Evolutionary conservation across 805 yeast species (phyloP).

Genomic region (Zygoascus flipseniorum): DNA sequence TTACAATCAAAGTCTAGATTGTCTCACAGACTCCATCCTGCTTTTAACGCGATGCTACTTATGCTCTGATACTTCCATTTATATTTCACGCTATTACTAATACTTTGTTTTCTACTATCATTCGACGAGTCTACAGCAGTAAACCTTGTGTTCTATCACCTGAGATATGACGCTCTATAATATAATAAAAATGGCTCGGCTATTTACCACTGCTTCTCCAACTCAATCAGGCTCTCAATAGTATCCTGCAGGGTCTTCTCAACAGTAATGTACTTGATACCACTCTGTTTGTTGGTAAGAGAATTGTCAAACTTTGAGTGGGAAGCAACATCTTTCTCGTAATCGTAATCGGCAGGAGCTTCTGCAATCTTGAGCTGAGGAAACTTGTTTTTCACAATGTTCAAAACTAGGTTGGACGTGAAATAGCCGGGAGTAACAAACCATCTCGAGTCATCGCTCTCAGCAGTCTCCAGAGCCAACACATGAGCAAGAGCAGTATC

Average conservation of each 20-base stretch:
- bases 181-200: not conserved
- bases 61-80: no score
- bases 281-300: slow-evolving; percentile 6
- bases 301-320: slow-evolving; percentile 5
- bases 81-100: no score
- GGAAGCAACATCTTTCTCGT: not conserved
- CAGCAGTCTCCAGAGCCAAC: slow-evolving; percentile 35
- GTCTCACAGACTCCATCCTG: no score
- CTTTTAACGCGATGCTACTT: no score
- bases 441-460: slow-evolving; percentile 13
- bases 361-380: slow-evolving; percentile 7
- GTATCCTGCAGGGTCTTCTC: slow-evolving; percentile 10
- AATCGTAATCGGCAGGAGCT: slow-evolving; percentile 1
- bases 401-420: slow-evolving; percentile 10
- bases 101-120: no score
- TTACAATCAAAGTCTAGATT: no score
- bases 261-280: slow-evolving; percentile 7
- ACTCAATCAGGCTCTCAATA: slow-evolving; percentile 5
- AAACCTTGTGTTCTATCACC: no score
- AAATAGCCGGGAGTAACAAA: slow-evolving; percentile 5
- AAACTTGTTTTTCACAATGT: slow-evolving; percentile 15
- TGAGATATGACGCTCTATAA: not conserved
- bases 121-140: no score
- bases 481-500: slow-evolving; percentile 57
- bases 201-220: slow-evolving; percentile 3